phyloP scores from a whole-genome alignment of 2,329 filamentous ascomycete species.

The Alternaria sp. region DNA sequence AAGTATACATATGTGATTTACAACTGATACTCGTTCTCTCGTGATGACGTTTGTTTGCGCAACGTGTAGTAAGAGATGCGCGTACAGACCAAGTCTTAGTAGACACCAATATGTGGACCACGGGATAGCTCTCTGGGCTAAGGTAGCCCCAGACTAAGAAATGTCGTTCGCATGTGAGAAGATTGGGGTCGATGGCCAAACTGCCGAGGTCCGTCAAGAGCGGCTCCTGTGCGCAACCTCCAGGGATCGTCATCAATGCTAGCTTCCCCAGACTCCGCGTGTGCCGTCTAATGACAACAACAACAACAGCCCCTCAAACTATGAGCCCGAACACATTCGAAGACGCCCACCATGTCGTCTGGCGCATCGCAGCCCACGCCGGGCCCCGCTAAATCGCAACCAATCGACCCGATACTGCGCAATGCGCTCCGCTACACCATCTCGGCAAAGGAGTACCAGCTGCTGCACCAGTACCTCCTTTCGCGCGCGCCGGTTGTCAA shows the following conservation, averaged over 20 bases:
- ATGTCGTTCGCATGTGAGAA: constrained; percentile 8
- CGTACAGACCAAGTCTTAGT: not conserved
- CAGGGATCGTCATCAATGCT: constrained; percentile 8
- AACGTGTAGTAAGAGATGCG: not conserved
- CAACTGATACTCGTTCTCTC: not conserved
- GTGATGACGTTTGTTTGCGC: not conserved
- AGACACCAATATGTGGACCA: not conserved
- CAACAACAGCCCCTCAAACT: constrained; percentile 16
- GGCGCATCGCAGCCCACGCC: constrained; percentile 37
- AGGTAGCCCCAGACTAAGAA: not conserved
- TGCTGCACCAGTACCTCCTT: constrained; percentile 82
- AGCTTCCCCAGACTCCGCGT: constrained; percentile 20
- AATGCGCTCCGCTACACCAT: constrained; percentile 85
- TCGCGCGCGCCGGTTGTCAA: constrained; percentile 71
- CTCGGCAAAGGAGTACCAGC: constrained; percentile 84
- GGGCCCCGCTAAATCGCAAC: constrained; percentile 30
- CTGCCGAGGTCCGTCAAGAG: constrained; percentile 12
- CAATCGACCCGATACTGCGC: constrained; percentile 74
- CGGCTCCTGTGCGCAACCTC: not conserved
- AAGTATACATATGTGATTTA: not conserved
- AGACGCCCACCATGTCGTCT: constrained; percentile 38
- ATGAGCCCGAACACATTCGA: constrained; percentile 21
- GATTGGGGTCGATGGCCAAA: not conserved
- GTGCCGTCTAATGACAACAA: not conserved
- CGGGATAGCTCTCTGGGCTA: not conserved